Evolutionary conservation across 805 yeast species (phyloP).

Genomic region (Candida silvicultrix): DNA sequence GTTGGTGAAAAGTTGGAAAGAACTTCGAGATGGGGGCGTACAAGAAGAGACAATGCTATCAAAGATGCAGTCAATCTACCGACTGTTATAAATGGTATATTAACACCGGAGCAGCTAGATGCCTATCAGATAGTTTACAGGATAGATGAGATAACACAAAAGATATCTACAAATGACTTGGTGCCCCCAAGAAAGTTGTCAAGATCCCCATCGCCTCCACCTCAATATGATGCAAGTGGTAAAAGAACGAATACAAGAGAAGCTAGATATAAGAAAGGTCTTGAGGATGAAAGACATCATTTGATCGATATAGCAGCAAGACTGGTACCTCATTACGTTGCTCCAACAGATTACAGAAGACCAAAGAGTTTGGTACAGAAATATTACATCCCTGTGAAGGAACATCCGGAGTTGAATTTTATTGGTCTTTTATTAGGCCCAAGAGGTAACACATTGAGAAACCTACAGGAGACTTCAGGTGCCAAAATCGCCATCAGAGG

Average conservation of each 20-base stretch:
- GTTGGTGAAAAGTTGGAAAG: background rate
- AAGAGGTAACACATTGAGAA: slow-evolving; percentile 83
- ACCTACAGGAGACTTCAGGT: slow-evolving; percentile 78
- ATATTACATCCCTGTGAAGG: slow-evolving; percentile 75
- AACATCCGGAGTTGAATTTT: slow-evolving; percentile 88
- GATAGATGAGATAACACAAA: slow-evolving; percentile 71
- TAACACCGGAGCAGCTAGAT: slow-evolving; percentile 75
- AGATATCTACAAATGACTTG: slow-evolving; percentile 44
- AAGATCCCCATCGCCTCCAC: slow-evolving; percentile 86
- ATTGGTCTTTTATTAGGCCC: slow-evolving; percentile 92
- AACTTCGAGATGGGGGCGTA: slow-evolving; percentile 9
- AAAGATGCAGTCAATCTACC: slow-evolving; percentile 26
- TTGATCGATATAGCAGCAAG: slow-evolving; percentile 72
- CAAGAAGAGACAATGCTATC: slow-evolving; percentile 8
- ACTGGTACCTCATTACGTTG: slow-evolving; percentile 65
- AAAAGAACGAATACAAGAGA: slow-evolving; percentile 83
- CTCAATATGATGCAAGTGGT: slow-evolving; percentile 79
- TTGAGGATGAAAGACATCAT: slow-evolving; percentile 75
- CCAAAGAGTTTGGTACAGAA: slow-evolving; percentile 76
- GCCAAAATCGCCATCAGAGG: slow-evolving; percentile 92
- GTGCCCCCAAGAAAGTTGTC: slow-evolving; percentile 40
- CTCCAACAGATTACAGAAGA: slow-evolving; percentile 72
- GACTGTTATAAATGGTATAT: slow-evolving; percentile 35
- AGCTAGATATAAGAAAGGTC: slow-evolving; percentile 46
- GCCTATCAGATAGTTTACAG: slow-evolving; percentile 65